A percentile compares a stretch with the other conserved stretches of the same genome.
Evolutionary conservation across 805 yeast genomes (phyloP).

Genomic region (Myxozyma vanderwaltii): DNA sequence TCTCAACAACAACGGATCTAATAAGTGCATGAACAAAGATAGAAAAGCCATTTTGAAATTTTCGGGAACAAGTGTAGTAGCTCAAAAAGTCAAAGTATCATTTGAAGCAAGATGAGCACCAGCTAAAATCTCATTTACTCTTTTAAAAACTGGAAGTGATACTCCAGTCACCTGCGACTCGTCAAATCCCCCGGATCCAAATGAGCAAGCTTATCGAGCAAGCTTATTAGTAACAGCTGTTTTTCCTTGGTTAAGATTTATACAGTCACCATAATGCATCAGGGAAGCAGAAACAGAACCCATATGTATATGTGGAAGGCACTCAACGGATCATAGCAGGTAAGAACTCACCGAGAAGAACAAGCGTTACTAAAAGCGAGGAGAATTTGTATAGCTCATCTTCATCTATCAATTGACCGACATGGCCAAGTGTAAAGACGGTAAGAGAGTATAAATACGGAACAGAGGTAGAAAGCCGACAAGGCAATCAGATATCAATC

Average conservation of each 20-base stretch:
- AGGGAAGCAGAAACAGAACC: conserved; percentile 7
- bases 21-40: conserved; percentile 9
- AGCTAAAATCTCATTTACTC: conserved; percentile 68
- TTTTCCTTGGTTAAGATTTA: conserved; percentile 5
- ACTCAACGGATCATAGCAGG: conserved; percentile 5
- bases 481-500: conserved; percentile 19
- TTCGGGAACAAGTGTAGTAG: conserved; percentile 41
- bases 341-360: conserved; percentile 17
- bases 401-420: background rate
- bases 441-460: conserved; percentile 23
- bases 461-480: conserved; percentile 20
- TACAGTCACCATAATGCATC: conserved; percentile 16
- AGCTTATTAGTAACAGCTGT: conserved; percentile 55
- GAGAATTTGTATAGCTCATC: conserved; percentile 18
- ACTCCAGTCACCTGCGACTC: conserved; percentile 93
- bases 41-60: conserved; percentile 6
- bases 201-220: too few species aligned
- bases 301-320: background rate
- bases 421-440: conserved; percentile 9
- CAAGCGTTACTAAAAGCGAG: conserved; percentile 18
- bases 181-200: conserved; percentile 79
- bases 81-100: conserved; percentile 53
- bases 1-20: conserved; percentile 8
- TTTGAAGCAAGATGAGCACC: conserved; percentile 66
- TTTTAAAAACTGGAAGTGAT: conserved; percentile 57